phyloP scores from a whole-genome alignment of 352 stramenopile species.

The Phytopythium aichiense region DNA sequence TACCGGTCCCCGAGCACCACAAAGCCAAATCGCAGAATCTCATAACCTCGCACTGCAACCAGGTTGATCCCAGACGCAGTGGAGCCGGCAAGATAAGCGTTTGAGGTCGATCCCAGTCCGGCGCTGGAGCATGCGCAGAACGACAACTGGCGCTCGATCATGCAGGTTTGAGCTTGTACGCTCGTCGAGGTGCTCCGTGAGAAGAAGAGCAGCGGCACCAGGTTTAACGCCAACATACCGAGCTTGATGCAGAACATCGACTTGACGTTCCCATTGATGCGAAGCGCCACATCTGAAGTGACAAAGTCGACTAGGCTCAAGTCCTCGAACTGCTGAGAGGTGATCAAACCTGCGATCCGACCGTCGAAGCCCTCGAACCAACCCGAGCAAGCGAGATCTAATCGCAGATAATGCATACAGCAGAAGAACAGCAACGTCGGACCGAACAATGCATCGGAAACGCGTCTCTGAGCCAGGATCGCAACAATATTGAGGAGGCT shows the following conservation, averaged over 20 bases:
- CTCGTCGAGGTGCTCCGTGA: background rate
- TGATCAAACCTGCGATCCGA: conserved; percentile 7
- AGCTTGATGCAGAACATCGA: conserved; percentile 19
- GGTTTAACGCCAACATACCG: conserved; percentile 11
- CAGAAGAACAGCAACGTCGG: conserved; percentile 10
- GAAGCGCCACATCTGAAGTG: conserved; percentile 11
- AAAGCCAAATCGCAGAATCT: conserved; percentile 1
- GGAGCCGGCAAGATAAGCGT: background rate
- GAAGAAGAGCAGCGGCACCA: conserved; percentile 7
- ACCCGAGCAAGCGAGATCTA: conserved; percentile 5
- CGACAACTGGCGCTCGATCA: background rate
- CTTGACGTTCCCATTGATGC: conserved; percentile 16
- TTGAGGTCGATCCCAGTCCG: background rate
- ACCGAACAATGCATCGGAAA: conserved; percentile 3
- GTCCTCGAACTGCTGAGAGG: conserved; percentile 8
- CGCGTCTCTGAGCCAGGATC: conserved; percentile 7
- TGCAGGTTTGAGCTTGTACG: background rate
- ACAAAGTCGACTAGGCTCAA: conserved; percentile 15
- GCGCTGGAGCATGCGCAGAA: background rate
- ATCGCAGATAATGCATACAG: conserved; percentile 4
- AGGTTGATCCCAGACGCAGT: too few species aligned
- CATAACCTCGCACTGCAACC: background rate
- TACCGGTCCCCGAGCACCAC: background rate
- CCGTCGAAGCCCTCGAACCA: conserved; percentile 14
- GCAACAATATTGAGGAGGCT: conserved; percentile 19